phyloP scores from a whole-genome alignment of 2,329 filamentous ascomycete genomes.

The Sclerotinia sclerotiorum region DNA sequence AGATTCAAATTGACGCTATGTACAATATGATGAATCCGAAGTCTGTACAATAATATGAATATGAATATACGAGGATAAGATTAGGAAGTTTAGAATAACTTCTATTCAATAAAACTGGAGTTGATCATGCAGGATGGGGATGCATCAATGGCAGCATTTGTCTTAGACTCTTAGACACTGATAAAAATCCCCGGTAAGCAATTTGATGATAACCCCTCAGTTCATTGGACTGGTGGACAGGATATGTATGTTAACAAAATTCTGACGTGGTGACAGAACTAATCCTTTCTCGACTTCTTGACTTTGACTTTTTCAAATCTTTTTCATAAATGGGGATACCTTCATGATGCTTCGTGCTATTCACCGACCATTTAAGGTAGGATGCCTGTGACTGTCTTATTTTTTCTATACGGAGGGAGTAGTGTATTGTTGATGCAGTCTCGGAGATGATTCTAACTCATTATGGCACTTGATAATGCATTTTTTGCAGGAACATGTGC shows the following conservation, averaged over 20 bases:
- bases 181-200: not conserved
- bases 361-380: conserved; percentile 4
- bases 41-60: conserved; percentile 6
- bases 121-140: conserved; percentile 14
- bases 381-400: too few species aligned
- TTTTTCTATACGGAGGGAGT: too few species aligned
- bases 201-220: conserved; percentile 12
- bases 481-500: conserved; percentile 19
- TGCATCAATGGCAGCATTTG: conserved; percentile 6
- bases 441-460: not conserved
- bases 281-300: conserved; percentile 11
- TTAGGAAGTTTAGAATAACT: conserved; percentile 5
- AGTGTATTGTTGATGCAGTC: not conserved
- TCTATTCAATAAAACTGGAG: not conserved
- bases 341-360: not conserved
- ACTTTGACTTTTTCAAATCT: not conserved
- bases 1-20: not conserved
- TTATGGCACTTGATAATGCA: not conserved
- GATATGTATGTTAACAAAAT: conserved; percentile 1
- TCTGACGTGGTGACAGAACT: conserved; percentile 14
- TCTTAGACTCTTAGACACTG: not conserved
- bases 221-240: conserved; percentile 3
- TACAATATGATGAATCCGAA: conserved; percentile 2
- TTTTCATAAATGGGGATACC: not conserved
- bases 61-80: not conserved